phyloP scores from a whole-genome alignment of 1,284 basidiomycete species.

The Austropuccinia psidii region DNA sequence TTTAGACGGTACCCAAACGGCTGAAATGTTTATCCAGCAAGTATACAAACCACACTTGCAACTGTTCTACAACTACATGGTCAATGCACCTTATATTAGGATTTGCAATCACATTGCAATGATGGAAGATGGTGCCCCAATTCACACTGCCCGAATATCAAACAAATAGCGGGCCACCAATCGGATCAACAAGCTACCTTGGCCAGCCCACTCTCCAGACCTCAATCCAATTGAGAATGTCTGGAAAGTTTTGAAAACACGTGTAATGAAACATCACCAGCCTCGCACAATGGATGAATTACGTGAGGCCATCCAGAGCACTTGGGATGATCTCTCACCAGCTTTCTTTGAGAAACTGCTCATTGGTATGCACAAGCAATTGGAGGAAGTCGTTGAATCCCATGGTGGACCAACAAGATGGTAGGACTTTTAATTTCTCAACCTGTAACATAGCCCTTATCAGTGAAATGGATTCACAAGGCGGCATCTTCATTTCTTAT shows the following conservation, averaged over 20 bases:
- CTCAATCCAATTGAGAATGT: constrained; percentile 28
- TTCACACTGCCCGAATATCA: background rate
- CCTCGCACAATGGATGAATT: background rate
- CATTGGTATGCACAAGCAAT: constrained; percentile 6
- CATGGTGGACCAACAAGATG: background rate
- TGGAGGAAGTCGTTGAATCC: background rate
- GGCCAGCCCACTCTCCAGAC: background rate
- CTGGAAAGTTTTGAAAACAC: constrained; percentile 15
- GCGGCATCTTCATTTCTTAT: too few relatives aligned
- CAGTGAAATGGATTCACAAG: too few relatives aligned
- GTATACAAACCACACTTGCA: too few relatives aligned
- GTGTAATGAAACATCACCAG: background rate
- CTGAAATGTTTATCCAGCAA: too few relatives aligned
- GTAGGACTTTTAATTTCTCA: background rate
- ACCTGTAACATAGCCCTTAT: too few relatives aligned
- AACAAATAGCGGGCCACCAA: background rate
- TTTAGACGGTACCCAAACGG: too few relatives aligned
- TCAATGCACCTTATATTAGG: too few relatives aligned
- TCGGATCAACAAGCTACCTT: background rate
- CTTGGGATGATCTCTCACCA: background rate
- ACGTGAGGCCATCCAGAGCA: background rate
- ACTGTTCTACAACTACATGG: too few relatives aligned
- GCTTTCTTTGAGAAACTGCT: background rate
- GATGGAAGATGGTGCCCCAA: constrained; percentile 11
- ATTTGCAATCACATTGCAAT: background rate